A percentile compares a stretch with the other conserved stretches of the same genome.
Conservation (phyloP, 2,329 filamentous ascomycete species). For the Chaetoscypha palmicola region DNA sequence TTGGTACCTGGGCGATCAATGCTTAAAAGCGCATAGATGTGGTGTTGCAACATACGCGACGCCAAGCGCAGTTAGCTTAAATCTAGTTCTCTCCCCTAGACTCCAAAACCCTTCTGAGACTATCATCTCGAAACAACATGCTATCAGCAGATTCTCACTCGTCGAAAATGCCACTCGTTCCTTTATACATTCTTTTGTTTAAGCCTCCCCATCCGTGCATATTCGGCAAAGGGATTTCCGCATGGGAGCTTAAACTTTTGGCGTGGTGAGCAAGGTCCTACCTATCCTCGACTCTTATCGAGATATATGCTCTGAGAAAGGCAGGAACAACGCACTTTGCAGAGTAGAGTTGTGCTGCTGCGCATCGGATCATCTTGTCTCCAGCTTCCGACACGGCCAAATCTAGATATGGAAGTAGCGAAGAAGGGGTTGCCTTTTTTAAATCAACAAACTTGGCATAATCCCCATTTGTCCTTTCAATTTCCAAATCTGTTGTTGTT, state of each 20-base stretch:
- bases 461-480: not conserved
- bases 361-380: constrained; percentile 1
- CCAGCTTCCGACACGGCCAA: not conserved
- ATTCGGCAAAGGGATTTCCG: constrained; percentile 1
- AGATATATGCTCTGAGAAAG: not conserved
- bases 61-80: not conserved
- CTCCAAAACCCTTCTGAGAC: not conserved
- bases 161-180: not conserved
- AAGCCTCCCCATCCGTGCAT: constrained; percentile 1
- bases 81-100: not conserved
- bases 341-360: not conserved
- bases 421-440: not conserved
- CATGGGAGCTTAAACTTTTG: not conserved
- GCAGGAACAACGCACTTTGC: not conserved
- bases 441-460: constrained; percentile 1
- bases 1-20: not conserved
- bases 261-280: constrained; percentile 2
- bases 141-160: not conserved
- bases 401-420: not conserved
- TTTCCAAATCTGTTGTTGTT: no score
- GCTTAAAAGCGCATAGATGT: not conserved
- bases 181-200: not conserved
- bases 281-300: not conserved
- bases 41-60: not conserved
- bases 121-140: not conserved